Evolutionary conservation across 768 basidiomycete species (phyloP), one percentile per base, ranked within the genome.

Genomic region (Mycena pura): DNA sequence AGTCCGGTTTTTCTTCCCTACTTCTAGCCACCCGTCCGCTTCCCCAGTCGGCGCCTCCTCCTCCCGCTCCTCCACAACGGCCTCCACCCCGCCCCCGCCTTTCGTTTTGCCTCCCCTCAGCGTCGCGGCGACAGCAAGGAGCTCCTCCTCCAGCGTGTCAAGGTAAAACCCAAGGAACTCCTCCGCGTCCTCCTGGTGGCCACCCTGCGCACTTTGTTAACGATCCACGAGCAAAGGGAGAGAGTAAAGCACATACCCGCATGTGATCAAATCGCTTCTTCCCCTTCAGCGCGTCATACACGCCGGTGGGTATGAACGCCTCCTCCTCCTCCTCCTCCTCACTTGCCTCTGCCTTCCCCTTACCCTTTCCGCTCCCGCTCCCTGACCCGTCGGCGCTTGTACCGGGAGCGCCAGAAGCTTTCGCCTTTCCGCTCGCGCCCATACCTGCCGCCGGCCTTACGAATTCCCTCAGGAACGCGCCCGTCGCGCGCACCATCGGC

Each of bases 91-190:
- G n/a, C n/a, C n/a, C n/a, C n/a, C n/a, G n/a, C n/a, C n/a, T n/a
- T n/a, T n/a, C n/a, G n/a, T n/a, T n/a, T n/a, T n/a, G n/a, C n/a
- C n/a, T n/a, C n/a, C n/a, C n/a, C n/a, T n/a, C n/a, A 88, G 68
- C 0, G 86, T 80, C 6, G 86, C 78, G 7, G 86, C 74, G n/a
- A 96, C 76, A 3, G 82, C 80, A 4, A 93, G 76, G 11, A 98
- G 72, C 77, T 99, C 96, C 72, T 99, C 96, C 73, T 96, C 94
- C 6, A 99, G 78, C 0, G 95, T 92, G 68, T 98, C 95, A 24
- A 98, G 81, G 77, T 93, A 96, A 77, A 97, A 98, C 3, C 96
- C 96, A n/a, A 99, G 80, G 74, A 97, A 99, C 75, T 99, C 96
- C 74, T 99, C 96, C 10, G 96, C 96, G 59, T 99, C 96, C 73